Conservation (phyloP, 768 basidiomycete species). For the Nevesoporus exiguus region DNA sequence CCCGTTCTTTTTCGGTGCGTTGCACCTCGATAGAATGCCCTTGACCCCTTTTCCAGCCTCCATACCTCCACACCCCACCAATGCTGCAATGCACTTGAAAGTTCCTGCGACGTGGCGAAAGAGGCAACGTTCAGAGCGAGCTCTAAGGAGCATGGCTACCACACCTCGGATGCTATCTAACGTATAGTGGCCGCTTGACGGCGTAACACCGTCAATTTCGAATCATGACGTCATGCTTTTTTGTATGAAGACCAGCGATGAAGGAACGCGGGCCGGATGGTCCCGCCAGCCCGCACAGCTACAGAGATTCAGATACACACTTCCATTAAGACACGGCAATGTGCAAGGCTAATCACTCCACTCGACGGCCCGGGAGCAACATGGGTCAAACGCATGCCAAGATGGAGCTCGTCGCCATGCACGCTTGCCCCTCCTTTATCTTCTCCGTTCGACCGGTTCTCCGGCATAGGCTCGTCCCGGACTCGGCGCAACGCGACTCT, state of each 20-base stretch:
- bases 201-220: neutral
- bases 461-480: neutral
- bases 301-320: neutral
- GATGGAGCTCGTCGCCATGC: neutral
- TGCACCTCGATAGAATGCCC: neutral
- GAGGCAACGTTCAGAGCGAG: neutral
- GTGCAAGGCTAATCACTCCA: conserved; percentile 4
- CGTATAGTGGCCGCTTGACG: too few species aligned
- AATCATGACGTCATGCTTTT: neutral
- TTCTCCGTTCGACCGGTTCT: neutral
- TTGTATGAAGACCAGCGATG: neutral
- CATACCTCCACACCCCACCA: neutral
- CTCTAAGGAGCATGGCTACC: neutral
- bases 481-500: neutral
- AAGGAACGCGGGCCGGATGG: neutral
- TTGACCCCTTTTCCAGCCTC: neutral
- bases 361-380: neutral
- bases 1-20: neutral
- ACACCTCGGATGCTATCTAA: neutral
- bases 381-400: neutral
- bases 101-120: neutral
- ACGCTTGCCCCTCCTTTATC: neutral
- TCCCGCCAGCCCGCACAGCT: neutral
- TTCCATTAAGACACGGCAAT: neutral
- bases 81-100: neutral